Evolutionary conservation across 768 basidiomycete genomes (phyloP).

Genomic region (Boletus bicolor): DNA sequence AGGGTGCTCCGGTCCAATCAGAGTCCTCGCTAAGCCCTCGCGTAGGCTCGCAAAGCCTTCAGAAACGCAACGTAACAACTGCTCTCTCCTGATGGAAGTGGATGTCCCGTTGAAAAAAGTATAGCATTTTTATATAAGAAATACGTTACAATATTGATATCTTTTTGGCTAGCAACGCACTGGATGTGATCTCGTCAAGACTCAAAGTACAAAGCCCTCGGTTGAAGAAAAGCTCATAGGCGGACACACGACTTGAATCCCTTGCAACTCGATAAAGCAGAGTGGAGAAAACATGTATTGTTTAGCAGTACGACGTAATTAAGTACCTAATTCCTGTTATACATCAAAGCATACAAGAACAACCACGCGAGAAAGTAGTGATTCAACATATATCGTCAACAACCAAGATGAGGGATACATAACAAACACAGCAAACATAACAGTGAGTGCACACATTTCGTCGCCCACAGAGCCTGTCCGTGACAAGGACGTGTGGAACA

Average conservation of each 20-base stretch:
- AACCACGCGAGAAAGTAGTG: not conserved
- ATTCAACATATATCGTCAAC: not conserved
- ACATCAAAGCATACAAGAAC: not conserved
- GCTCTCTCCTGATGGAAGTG: too few species aligned
- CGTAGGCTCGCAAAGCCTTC: too few species aligned
- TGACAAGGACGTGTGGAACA: not conserved
- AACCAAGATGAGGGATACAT: not conserved
- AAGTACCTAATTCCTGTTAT: not conserved
- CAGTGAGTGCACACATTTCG: not conserved
- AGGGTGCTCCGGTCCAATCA: too few species aligned
- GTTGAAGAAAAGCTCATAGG: not conserved
- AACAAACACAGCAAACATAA: not conserved
- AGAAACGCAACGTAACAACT: too few species aligned
- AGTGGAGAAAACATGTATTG: not conserved
- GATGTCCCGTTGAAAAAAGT: too few species aligned
- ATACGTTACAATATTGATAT: too few species aligned
- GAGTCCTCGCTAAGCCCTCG: too few species aligned
- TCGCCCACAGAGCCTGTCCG: not conserved
- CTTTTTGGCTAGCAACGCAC: too few species aligned
- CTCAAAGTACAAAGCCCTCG: too few species aligned
- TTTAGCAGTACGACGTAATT: not conserved
- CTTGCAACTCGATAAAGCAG: too few species aligned
- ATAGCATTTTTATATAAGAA: too few species aligned
- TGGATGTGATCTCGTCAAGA: too few species aligned
- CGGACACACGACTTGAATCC: not conserved